Conservation (phyloP, 306 rosid species). For the Lablab purpureus region DNA sequence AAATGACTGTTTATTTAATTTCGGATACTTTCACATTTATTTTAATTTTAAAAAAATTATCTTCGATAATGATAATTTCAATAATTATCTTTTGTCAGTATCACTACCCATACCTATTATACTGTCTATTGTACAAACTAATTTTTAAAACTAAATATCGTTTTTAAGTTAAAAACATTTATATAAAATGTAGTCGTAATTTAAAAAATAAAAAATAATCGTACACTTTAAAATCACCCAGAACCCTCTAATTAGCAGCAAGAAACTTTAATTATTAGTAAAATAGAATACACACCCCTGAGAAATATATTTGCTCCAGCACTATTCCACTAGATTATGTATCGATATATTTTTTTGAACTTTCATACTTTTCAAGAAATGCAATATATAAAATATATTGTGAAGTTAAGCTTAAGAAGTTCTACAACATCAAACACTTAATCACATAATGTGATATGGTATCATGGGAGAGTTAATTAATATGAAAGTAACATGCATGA, state of each 20-base stretch:
- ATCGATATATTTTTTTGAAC: conserved; percentile 7
- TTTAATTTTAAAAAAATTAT: too few species aligned
- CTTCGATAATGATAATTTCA: too few species aligned
- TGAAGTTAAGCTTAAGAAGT: not conserved
- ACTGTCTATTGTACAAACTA: too few species aligned
- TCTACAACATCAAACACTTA: not conserved
- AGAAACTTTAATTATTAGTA: conserved; percentile 20
- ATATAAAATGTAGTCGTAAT: too few species aligned
- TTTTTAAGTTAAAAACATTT: too few species aligned
- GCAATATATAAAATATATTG: not conserved
- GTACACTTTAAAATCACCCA: too few species aligned
- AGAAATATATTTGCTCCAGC: not conserved
- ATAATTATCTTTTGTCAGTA: too few species aligned
- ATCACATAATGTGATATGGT: not conserved
- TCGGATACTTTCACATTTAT: too few species aligned
- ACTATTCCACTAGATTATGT: conserved; percentile 7
- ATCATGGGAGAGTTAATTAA: conserved; percentile 25
- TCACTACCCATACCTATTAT: too few species aligned
- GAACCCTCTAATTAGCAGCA: not conserved
- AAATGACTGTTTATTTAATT: too few species aligned
- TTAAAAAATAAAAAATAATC: too few species aligned
- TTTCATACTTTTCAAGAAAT: not conserved
- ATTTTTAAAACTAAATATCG: too few species aligned
- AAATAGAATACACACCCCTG: conserved; percentile 16
- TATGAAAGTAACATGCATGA: conserved; percentile 5